These are phyloP conservation scores for Alternaria arborescens DNA, from an alignment of 2,329 filamentous ascomycete species.

Conservation along the genomic window DNA sequence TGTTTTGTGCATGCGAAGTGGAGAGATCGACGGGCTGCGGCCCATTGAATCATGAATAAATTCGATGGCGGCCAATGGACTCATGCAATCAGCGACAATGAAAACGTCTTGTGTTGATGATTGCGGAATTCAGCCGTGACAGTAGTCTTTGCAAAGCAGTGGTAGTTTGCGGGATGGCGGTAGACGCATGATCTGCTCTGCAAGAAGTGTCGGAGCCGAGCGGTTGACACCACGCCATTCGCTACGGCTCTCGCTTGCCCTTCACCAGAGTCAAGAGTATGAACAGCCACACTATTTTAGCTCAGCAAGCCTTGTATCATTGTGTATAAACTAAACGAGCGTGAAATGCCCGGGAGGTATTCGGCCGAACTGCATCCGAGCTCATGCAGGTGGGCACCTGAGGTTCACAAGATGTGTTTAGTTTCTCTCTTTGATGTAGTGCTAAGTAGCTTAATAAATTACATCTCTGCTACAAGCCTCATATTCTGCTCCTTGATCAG, in stretches of 20 bases:
- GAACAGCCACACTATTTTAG: neutral
- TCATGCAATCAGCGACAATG: neutral
- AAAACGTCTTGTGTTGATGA: neutral
- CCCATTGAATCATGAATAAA: neutral
- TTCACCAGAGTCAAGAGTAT: neutral
- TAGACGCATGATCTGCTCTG: neutral
- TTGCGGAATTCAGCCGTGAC: no score
- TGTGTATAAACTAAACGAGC: neutral
- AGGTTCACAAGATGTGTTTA: neutral
- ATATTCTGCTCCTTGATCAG: no score
- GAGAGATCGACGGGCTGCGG: neutral
- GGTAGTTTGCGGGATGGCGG: no score
- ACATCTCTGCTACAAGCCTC: no score
- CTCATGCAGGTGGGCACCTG: neutral
- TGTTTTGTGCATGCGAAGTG: neutral
- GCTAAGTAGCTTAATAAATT: no score
- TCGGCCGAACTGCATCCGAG: neutral
- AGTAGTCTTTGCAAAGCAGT: no score
- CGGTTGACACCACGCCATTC: conserved; percentile 3
- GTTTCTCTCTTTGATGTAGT: no score
- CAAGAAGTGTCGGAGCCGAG: neutral
- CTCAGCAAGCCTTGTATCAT: neutral
- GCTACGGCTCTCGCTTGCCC: neutral
- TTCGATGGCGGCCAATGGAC: neutral
- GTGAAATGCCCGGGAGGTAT: neutral